Evolutionary conservation across 2,329 filamentous ascomycete genomes (phyloP), one percentile per base, ranked within the genome.

Genomic region (Calonectria naviculata): DNA sequence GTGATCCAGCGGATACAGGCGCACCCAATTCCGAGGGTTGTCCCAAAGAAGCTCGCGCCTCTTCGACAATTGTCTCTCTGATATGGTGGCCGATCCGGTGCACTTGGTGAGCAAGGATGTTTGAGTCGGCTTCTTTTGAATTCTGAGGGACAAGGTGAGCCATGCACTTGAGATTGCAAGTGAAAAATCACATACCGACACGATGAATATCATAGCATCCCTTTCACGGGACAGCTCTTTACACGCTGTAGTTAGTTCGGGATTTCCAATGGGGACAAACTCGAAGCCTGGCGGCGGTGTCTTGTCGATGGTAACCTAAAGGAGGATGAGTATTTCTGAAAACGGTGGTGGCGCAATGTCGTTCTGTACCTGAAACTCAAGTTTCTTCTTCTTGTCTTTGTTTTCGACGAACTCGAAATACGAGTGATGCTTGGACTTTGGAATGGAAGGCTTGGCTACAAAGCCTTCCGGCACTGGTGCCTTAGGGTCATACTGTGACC

Each of bases 351-450:
- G 62, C 68, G 64, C 47, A 65, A 62, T 74, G 73, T 79, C 73
- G 65, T 71, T 75, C 68, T 78, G 65, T 88, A 92, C 91, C 89
- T 91, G 76, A 73, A 88, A 87, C 78, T 92, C 90, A 62, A 93
- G 85, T 78, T 90, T 92, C 82, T 89, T 89, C 80, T 91, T 92
- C 79, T 88, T 90, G 74, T 92, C 88, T 69, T 87, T 87, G 77
- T 93, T 93, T 76, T 92, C 88, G 71, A 91, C 88, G 72, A 91
- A 86, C 80, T 93, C 90, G 76, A 90, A 91, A 78, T 91, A 92
- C 17, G 89, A 87, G 74, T 89, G 87, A 80, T 93, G 89, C 78
- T 90, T 90, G 49, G 86, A 82, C 71, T 86, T 88, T 41, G 86
- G 82, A 17, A 82, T 68, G 29, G 80, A 74, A 54, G 81, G 83